Evolutionary conservation across 345 rosid species (phyloP), one percentile per base, ranked within the genome.

Genomic region (Luvunga scandens): DNA sequence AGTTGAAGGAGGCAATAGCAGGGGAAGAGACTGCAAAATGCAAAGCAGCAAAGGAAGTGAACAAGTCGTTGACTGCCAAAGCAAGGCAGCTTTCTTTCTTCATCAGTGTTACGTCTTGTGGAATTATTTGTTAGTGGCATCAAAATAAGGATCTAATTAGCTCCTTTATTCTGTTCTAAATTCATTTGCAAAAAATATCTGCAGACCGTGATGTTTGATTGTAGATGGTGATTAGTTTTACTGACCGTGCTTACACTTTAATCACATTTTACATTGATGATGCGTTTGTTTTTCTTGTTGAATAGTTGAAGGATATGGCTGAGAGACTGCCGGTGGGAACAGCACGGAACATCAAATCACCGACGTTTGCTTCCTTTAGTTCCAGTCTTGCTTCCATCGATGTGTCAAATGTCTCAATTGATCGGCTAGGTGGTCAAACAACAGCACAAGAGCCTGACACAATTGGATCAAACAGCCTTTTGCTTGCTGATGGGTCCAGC

Each of bases 21-120:
- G 93, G 84, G 69, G 98, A 93, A 76, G 99, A 97, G 88, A 86
- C 97, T 42, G 87, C 89, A 64, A 94, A 92, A 88, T 93, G 98
- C 91, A 93, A 93, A 83, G 98, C 97, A 68, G 98, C 99, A 72
- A 97, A 97, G 79, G 99, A 97, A 90, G 99, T 97, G 79, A 94
- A 94, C 87, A 97, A 92, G 88, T 93, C 98, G 1, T 93, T 94
- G 62, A 97, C 98, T 69, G 93, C 93, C 79, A 98, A 96, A 84
- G 99, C 94, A 93, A 91, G 89, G 63, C 60, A 31, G 33, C 24
- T 66, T 16, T 69, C 59, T 67, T 48, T 65, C 9, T 72, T 27
- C 48, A 38, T 55, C 4, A 34, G 21, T 33, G 10, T 28, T 36
- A 36, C 19, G 31, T 55, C 39, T 64, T 66, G 9, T 13, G 50